Evolutionary conservation across 1,284 basidiomycete species (phyloP).

Genomic region (Microbotryomycetes sp.): DNA sequence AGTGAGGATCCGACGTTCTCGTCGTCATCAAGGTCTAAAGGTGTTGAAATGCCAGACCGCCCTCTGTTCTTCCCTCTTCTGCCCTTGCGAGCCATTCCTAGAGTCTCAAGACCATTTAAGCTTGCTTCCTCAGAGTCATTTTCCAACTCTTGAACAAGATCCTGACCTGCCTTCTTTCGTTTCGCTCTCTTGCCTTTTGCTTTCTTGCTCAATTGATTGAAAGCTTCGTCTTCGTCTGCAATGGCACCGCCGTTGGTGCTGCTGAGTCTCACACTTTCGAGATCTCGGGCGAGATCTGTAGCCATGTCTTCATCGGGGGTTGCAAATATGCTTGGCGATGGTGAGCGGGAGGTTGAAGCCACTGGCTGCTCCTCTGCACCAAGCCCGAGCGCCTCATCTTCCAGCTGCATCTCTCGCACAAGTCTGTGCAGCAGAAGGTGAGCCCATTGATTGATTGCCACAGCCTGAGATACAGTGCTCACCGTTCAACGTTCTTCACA

Average conservation of each 20-base stretch:
- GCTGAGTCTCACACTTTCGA: slow-evolving; percentile 8
- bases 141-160: slow-evolving; percentile 4
- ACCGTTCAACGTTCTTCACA: slow-evolving; percentile 72
- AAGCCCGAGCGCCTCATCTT: slow-evolving; percentile 62
- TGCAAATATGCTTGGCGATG: slow-evolving; percentile 6
- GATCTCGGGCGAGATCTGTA: slow-evolving; percentile 15
- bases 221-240: slow-evolving; percentile 30
- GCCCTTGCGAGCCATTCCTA: slow-evolving; percentile 28
- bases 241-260: slow-evolving; percentile 27
- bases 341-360: slow-evolving; percentile 24
- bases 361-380: slow-evolving; percentile 24
- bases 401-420: slow-evolving; percentile 64
- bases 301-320: slow-evolving; percentile 1
- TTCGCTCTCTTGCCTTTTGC: not conserved
- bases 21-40: not conserved
- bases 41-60: not conserved
- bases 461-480: slow-evolving; percentile 20
- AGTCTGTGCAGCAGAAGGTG: slow-evolving; percentile 48
- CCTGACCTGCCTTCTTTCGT: slow-evolving; percentile 1
- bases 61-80: slow-evolving; percentile 11
- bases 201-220: not conserved
- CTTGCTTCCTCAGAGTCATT: slow-evolving; percentile 26
- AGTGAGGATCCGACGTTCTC: too few relatives aligned
- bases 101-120: slow-evolving; percentile 35
- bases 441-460: not conserved